phyloP scores from a whole-genome alignment of 345 rosid species.

The Adansonia digitata region DNA sequence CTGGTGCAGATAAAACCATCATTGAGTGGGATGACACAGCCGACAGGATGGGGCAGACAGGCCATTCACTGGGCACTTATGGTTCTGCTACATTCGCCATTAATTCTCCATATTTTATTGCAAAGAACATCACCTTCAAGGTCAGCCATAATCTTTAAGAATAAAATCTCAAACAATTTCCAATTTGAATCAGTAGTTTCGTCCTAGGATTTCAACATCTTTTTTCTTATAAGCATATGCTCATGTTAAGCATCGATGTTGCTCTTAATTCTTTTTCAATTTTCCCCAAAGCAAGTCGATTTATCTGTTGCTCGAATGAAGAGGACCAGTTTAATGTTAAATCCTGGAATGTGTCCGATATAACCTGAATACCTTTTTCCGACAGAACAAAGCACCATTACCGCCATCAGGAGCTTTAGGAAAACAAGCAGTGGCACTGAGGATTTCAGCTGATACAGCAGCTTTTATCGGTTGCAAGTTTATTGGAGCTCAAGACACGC shows the following conservation, averaged over 20 bases:
- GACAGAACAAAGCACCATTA: slow-evolving; percentile 72
- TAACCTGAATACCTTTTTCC: too few relatives aligned
- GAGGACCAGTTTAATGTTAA: too few relatives aligned
- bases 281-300: too few relatives aligned
- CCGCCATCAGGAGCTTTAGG: slow-evolving; percentile 83
- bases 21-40: slow-evolving; percentile 97
- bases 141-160: slow-evolving; percentile 17
- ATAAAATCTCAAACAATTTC: background rate
- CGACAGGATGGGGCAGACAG: slow-evolving; percentile 57
- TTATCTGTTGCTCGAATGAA: too few relatives aligned
- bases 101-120: slow-evolving; percentile 74
- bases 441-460: slow-evolving; percentile 85
- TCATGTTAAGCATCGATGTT: background rate
- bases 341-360: background rate
- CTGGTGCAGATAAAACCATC: slow-evolving; percentile 72
- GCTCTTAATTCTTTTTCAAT: background rate
- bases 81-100: slow-evolving; percentile 88
- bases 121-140: slow-evolving; percentile 88
- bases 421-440: slow-evolving; percentile 84
- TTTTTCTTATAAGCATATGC: background rate
- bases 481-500: slow-evolving; percentile 90
- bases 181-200: background rate
- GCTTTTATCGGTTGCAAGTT: slow-evolving; percentile 68
- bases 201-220: background rate
- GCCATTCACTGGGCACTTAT: slow-evolving; percentile 64